These are phyloP conservation scores for Chlamydomonas sphaeroides DNA, from an alignment of 139 green algal genomes.

Conservation along the genomic window DNA sequence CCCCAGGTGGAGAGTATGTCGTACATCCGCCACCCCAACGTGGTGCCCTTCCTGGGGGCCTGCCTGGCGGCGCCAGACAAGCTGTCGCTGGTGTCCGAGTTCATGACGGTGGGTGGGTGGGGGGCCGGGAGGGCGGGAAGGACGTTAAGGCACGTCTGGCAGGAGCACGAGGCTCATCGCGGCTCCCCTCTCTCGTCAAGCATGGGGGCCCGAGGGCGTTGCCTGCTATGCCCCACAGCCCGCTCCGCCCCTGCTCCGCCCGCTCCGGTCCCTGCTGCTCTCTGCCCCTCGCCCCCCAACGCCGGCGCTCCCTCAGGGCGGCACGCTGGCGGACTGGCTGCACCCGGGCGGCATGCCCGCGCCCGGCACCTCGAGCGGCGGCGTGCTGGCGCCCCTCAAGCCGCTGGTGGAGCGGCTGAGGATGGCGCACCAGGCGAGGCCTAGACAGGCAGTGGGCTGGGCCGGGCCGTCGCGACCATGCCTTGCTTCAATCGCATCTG, in stretches of 20 bases:
- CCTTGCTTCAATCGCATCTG: too few relatives aligned
- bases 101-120: constrained; percentile 66
- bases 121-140: too few relatives aligned
- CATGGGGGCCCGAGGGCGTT: too few relatives aligned
- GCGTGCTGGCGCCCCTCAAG: constrained; percentile 35
- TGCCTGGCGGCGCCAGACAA: constrained; percentile 62
- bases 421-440: constrained; percentile 64
- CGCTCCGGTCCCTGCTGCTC: too few relatives aligned
- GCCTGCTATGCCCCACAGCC: too few relatives aligned
- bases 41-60: constrained; percentile 74
- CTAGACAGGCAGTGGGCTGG: too few relatives aligned
- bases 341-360: constrained; percentile 25
- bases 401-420: constrained; percentile 60
- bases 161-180: too few relatives aligned
- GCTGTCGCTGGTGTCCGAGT: constrained; percentile 87
- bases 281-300: too few relatives aligned
- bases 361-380: constrained; percentile 20
- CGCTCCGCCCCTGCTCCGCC: too few relatives aligned
- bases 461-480: too few relatives aligned
- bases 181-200: too few relatives aligned
- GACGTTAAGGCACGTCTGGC: too few relatives aligned
- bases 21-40: constrained; percentile 75
- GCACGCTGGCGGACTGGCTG: constrained; percentile 48
- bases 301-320: constrained; percentile 12
- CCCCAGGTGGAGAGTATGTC: constrained; percentile 65